Evolutionary conservation across 805 yeast species (phyloP), one percentile per base, ranked within the genome.

Genomic region (Metschnikowia baotianmanensis): DNA sequence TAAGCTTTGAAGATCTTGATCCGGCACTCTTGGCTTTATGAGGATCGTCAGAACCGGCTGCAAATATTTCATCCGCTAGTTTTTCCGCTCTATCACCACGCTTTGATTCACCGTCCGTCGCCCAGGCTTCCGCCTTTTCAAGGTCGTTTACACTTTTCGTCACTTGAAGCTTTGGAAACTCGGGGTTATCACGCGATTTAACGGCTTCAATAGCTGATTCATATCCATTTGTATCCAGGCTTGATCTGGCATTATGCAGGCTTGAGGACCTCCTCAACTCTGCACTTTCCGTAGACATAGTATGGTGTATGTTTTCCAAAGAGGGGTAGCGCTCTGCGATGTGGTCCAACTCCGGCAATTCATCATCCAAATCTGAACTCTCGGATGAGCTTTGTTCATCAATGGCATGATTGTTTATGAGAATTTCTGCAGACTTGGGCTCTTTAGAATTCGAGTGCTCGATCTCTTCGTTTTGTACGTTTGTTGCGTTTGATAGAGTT

Each of bases 301-400:
- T 42, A 9, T 30, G 28, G 15, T 43, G 46, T 16, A 63, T 43
- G 11, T 61, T 66, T 19, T 72, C 76, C n/a, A 74, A 51, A 2
- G 75, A 68, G 1, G 80, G 83, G 48, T 69, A 78, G 35, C 82
- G 58, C 42, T 72, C 72, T 50, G 76, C 82, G 1, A 71, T 76
- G 40, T 68, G 58, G 20, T 69, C 72, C 39, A 69, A 50, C n/a
- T 67, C 72, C 9, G 57, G 58, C 21, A 60, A 54, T 22, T 58
- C 55, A 7, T 30, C 43, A n/a, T 40, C 36, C 13, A 40, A 26
- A 28, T 26, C 39, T 20, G 6, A 32, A 10, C 34, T 30, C 5
- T 40, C 43, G 2, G 39, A 24, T 7, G 37, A 32, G 17, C 29
- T 23, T 4, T 38, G n/a, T 6, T 30, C 38, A 29, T 1, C 11